phyloP scores from a whole-genome alignment of 2,329 filamentous ascomycete genomes.

The Remersonia thermophila region DNA sequence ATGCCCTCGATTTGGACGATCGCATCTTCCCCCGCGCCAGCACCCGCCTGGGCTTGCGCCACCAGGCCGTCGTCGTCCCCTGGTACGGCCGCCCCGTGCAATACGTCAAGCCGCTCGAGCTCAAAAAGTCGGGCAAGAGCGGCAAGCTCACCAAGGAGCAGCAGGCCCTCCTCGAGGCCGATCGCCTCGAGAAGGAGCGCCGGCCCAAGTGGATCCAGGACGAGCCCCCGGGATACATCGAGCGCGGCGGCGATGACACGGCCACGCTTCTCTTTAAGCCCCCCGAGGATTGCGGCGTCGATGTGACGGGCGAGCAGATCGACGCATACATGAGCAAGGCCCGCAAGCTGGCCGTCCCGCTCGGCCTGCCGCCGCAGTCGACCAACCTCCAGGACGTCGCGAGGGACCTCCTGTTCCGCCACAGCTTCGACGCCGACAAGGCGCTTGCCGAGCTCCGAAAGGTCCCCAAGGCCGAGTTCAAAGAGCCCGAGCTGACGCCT shows the following conservation, averaged over 20 bases:
- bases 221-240: constrained; percentile 74
- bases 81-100: constrained; percentile 86
- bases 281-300: constrained; percentile 40
- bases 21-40: constrained; percentile 93
- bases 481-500: constrained; percentile 69
- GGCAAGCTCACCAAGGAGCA: constrained; percentile 74
- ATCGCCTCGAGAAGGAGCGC: constrained; percentile 65
- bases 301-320: constrained; percentile 44
- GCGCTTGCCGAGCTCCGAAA: constrained; percentile 59
- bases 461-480: constrained; percentile 59
- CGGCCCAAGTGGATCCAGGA: constrained; percentile 91
- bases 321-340: constrained; percentile 66
- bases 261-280: constrained; percentile 70
- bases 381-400: constrained; percentile 86
- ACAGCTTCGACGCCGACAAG: constrained; percentile 57
- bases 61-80: constrained; percentile 73
- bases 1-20: constrained; percentile 93
- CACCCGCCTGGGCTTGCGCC: constrained; percentile 78
- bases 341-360: constrained; percentile 47
- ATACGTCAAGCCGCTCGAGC: constrained; percentile 77
- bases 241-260: constrained; percentile 76
- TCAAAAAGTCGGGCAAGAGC: constrained; percentile 72
- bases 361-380: constrained; percentile 61
- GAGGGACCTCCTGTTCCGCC: constrained; percentile 57
- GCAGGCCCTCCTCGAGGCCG: constrained; percentile 65